Base-by-base conservation (phyloP, 2,329 filamentous ascomycete species). In the Colletotrichum sp. region DNA sequence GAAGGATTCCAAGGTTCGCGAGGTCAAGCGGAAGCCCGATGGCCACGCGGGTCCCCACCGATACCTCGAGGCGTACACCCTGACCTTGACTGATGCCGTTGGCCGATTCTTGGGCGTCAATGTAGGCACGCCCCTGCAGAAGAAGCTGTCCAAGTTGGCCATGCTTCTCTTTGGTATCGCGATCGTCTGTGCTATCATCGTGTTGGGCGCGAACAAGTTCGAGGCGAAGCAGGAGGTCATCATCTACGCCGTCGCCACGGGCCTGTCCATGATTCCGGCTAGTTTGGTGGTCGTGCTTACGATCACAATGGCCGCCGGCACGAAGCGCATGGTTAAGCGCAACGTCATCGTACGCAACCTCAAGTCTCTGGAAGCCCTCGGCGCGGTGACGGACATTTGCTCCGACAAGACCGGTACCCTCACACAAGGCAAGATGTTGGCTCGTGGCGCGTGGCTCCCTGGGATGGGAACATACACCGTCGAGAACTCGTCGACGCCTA, bases 61-160 rank as follows among this genome's bases (percentile, higher is more conserved):
- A 78, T 89, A 90, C 67, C 75, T 84, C 10, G 79, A 85, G 68
- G 84, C 84, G 13, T 82, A 81, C 68, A 78, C 78, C 10, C 77
- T 86, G 83, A 92, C 89, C 10, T 83, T 86, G 26, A 85, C 84
- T n/a, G 90, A 92, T 81, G 88, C 88, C 9, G 82, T 92, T 63
- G 91, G 90, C n/a, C 85, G 86, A 16, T 93, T 94, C 79, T 84
- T 94, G 2, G 92, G 93, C 60, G 87, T 93, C 72, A 92, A 89
- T 75, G 89, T 92, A 10, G 93, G 93, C 49, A 94, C 92, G 4
- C 93, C 92, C 1, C 86, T 94, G n/a, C 92, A 93, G 81, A 88
- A 89, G 73, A 93, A 92, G 78, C 86, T 94, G 18, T 92, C 91
- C 28, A 91, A 92, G 81, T 87, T 94, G 62, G 92, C 92, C 9